Base-by-base conservation (phyloP, 345 rosid species). In the Populus simonii region DNA sequence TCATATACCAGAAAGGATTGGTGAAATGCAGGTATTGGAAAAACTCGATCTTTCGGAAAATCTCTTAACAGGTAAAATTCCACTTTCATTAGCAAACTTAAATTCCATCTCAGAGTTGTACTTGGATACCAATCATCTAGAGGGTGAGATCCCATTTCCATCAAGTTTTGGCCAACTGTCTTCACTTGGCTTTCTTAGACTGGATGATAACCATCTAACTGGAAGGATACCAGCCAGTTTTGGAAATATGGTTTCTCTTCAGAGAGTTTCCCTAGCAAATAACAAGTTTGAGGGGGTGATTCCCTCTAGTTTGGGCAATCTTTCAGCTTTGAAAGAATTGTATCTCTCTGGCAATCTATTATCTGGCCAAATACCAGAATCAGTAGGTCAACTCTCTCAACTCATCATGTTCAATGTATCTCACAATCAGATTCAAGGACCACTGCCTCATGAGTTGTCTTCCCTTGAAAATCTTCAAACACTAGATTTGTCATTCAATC, bases 31-130 rank as follows among this genome's bases (percentile, higher is more conserved):
- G 78, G 74, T 39, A 17, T 31, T 90, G 76, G 39, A 84, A 76
- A 86, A 84, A 76, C 80, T 88, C 18, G 91, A 88, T 79, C 84
- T 88, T 69, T 90, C 93, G 8, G 78, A 71, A 78, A 88, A 88
- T 70, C 74, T 77, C 29, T 76, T 88, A 13, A 71, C 39, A 1
- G 93, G 90, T 27, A 55, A 72, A 57, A 83, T 86, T 38, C 89
- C 90, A 66, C 22, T 31, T 71, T 88, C 93, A 3, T 39, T 85
- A 39, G 49, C 81, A 71, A 80, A 81, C 75, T 41, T 88, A 51
- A 77, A 77, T 36, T 57, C 78, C 74, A 79, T 88, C 76, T 87
- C 87, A 16, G 83, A 77, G 63, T 62, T 88, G 78, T 88, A 85
- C 72, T 78, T 87, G 74, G 87, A 88, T 78, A 43, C 68, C 5